Evolutionary conservation across 805 yeast species (phyloP).

Genomic region (Myxozyma udenii): DNA sequence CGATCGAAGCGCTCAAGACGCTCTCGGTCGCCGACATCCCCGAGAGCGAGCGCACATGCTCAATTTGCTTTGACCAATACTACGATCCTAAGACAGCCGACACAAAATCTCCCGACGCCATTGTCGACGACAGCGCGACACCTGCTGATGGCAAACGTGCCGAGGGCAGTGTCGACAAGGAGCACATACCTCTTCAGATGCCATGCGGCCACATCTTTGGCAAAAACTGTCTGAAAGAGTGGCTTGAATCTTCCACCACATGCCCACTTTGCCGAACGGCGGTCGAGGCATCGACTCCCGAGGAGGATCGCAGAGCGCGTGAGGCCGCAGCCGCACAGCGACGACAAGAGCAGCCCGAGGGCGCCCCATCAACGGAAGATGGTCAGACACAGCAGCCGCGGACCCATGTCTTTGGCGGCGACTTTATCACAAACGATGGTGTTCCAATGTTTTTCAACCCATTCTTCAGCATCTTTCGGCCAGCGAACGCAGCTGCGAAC

Average conservation of each 20-base stretch:
- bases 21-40: constrained; percentile 36
- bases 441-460: background rate
- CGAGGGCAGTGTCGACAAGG: constrained; percentile 13
- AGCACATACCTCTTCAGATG: constrained; percentile 66
- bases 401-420: background rate
- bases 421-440: background rate
- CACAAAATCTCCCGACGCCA: no score
- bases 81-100: constrained; percentile 8
- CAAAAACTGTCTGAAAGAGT: constrained; percentile 72
- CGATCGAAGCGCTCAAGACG: constrained; percentile 37
- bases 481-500: background rate
- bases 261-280: constrained; percentile 83
- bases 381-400: background rate
- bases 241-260: constrained; percentile 71
- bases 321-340: background rate
- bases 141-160: background rate
- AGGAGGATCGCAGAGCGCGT: no score
- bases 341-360: background rate
- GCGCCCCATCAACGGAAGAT: no score
- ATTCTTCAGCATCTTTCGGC: background rate
- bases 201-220: constrained; percentile 91
- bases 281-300: constrained; percentile 43
- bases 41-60: constrained; percentile 39
- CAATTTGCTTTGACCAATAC: constrained; percentile 47
- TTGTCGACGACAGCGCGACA: background rate